phyloP scores from a whole-genome alignment of 768 basidiomycete genomes.

The Tubosaeta sp. region DNA sequence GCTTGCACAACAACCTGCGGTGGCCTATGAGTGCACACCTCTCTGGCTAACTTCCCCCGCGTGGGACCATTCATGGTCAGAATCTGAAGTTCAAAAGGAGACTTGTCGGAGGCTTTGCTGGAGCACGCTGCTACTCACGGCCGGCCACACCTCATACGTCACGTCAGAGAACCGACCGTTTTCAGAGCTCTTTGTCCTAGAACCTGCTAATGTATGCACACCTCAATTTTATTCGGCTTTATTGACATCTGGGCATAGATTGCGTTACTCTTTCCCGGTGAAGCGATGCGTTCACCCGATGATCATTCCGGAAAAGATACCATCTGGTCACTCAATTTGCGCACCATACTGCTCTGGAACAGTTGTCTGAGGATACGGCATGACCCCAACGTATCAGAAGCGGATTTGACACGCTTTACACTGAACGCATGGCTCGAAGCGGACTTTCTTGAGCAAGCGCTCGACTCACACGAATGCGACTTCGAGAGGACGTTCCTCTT shows the following conservation, averaged over 20 bases:
- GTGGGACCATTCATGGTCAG: constrained; percentile 57
- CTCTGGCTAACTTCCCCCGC: constrained; percentile 62
- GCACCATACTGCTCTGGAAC: constrained; percentile 69
- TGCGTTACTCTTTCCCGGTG: constrained; percentile 73
- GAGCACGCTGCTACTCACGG: constrained; percentile 61
- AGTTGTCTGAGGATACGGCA: constrained; percentile 59
- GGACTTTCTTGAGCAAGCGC: constrained; percentile 57
- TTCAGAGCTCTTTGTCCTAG: constrained; percentile 53
- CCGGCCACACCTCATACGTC: constrained; percentile 60
- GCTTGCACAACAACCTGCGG: constrained; percentile 48
- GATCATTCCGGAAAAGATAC: constrained; percentile 52
- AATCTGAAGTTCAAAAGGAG: constrained; percentile 64
- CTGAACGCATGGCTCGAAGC: constrained; percentile 68
- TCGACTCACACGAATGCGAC: constrained; percentile 61
- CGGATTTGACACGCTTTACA: constrained; percentile 58
- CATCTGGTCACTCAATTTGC: constrained; percentile 72
- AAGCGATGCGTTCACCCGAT: constrained; percentile 39
- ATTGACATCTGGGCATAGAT: constrained; percentile 40
- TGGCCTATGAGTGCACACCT: constrained; percentile 50
- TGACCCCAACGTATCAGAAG: constrained; percentile 38
- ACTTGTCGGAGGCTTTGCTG: constrained; percentile 70
- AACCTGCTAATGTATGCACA: constrained; percentile 59
- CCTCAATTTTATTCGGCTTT: not conserved
- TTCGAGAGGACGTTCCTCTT: constrained; percentile 67
- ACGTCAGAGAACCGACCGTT: constrained; percentile 38